Base-by-base conservation (phyloP, 139 green algal species). In the Chlamydomonas eustigma region DNA sequence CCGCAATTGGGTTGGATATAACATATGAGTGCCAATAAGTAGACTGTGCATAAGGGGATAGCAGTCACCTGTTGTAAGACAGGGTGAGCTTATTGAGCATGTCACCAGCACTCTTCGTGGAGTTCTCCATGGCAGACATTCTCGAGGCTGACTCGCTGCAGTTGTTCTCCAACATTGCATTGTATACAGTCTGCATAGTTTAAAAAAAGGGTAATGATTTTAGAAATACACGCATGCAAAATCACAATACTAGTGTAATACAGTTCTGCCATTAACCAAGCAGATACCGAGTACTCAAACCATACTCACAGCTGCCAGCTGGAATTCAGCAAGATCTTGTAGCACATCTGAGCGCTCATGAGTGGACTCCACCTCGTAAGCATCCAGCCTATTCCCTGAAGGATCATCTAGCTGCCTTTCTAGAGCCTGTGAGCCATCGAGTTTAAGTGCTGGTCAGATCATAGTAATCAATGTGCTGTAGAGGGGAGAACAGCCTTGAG, bases 91-190 rank as follows among this genome's bases (percentile, higher is more conserved):
- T 92, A 63, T 84, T 85, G 35, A 99, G 87, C 90, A 99, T 98
- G 76, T 99, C 96, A 25, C 78, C 88, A 1, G 96, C 96, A 71
- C 95, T 97, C 84, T 97, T 97, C 66, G 93, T 97, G 30, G 92
- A 97, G 83, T 89, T 97, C 86, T 99, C 96, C 96, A 99, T 99
- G 58, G 96, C 96, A 67, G 63, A 82, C 96, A 99, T 99, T 73
- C 96, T 90, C 1, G 89, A 93, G 24, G 92, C 96, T 73, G 97
- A 89, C 91, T 99, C 96, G 51, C 79, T 92, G 85, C 90, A 96
- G 84, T 93, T 93, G 89, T 98, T 99, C 88, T 99, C 96, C 24
- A 97, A 84, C 80, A 97, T 84, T 1, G 86, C 90, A 80, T 97
- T 97, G 90, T 96, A 98, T 71, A 99, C 66, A 1, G 88, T 92